Evolutionary conservation across 2,329 filamentous ascomycete genomes (phyloP).

Genomic region (Aspergillus sp.): DNA sequence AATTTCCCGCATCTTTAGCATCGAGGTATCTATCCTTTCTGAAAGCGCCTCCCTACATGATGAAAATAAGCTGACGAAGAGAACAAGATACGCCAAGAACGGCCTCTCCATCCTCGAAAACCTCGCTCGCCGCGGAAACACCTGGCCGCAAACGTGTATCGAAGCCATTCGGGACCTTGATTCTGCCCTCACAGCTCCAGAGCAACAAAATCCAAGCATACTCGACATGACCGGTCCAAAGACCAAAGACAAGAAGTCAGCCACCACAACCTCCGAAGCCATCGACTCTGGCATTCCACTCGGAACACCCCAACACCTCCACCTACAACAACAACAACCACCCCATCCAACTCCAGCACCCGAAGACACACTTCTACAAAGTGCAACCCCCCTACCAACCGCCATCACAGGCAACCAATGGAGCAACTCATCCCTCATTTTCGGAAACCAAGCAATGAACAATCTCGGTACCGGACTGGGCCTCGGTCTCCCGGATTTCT

Average conservation of each 20-base stretch:
- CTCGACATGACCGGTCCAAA: not conserved
- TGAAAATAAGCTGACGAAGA: conserved; percentile 20
- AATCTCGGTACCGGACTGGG: conserved; percentile 6
- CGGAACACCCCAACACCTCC: not conserved
- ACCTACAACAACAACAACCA: not conserved
- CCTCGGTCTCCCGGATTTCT: conserved; percentile 2
- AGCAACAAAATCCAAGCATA: not conserved
- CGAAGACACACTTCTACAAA: conserved; percentile 2
- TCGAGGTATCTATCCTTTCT: conserved; percentile 17
- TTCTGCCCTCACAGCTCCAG: conserved; percentile 27
- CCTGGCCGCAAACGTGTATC: conserved; percentile 47
- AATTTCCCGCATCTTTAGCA: conserved; percentile 40
- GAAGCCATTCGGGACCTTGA: conserved; percentile 42
- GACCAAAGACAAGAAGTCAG: not conserved
- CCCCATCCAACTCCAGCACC: conserved; percentile 3
- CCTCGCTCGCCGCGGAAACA: conserved; percentile 38
- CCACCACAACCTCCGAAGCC: not conserved
- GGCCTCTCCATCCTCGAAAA: conserved; percentile 39
- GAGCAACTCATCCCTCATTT: conserved; percentile 15
- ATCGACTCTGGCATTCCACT: not conserved
- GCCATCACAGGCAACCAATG: conserved; percentile 3
- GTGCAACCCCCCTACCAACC: not conserved
- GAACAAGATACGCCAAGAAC: conserved; percentile 45
- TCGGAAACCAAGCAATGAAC: conserved; percentile 12
- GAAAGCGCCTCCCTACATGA: not conserved